phyloP scores from a whole-genome alignment of 1,284 basidiomycete genomes.

The Tetrapyrgos nigripes region DNA sequence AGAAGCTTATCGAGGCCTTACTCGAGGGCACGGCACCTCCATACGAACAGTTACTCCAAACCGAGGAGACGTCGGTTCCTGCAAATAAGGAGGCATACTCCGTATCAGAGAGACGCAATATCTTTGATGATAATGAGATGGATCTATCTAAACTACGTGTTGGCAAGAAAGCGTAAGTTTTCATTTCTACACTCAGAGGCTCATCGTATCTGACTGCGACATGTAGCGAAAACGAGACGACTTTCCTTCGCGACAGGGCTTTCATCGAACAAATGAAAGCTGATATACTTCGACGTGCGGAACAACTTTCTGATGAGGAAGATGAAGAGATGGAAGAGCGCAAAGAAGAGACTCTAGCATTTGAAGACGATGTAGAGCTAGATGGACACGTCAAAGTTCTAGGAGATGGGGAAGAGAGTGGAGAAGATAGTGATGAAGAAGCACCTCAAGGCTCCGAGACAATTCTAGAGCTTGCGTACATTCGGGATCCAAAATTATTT shows the following conservation, averaged over 20 bases:
- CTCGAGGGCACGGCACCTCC: slow-evolving; percentile 71
- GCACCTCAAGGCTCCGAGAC: slow-evolving; percentile 56
- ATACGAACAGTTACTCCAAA: slow-evolving; percentile 41
- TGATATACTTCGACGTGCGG: slow-evolving; percentile 79
- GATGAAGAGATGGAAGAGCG: slow-evolving; percentile 48
- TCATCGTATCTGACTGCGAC: neutral
- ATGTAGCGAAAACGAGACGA: slow-evolving; percentile 51
- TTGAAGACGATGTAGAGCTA: slow-evolving; percentile 57
- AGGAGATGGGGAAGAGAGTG: slow-evolving; percentile 68
- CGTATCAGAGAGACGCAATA: slow-evolving; percentile 64
- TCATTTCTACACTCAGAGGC: slow-evolving; percentile 15
- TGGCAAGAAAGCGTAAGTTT: slow-evolving; percentile 71
- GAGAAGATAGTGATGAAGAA: slow-evolving; percentile 56
- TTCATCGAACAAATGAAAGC: slow-evolving; percentile 81
- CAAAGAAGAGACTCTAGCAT: slow-evolving; percentile 27
- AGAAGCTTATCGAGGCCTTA: slow-evolving; percentile 70
- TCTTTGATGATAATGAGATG: slow-evolving; percentile 75
- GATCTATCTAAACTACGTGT: slow-evolving; percentile 65
- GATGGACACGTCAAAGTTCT: slow-evolving; percentile 45
- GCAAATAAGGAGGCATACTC: slow-evolving; percentile 34
- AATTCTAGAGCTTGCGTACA: slow-evolving; percentile 78
- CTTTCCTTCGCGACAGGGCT: slow-evolving; percentile 58
- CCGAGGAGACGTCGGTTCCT: neutral
- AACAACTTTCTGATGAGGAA: slow-evolving; percentile 70
- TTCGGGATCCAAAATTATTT: slow-evolving; percentile 76